Base-by-base conservation (phyloP, 345 rosid species). In the Acer yangbiense region DNA sequence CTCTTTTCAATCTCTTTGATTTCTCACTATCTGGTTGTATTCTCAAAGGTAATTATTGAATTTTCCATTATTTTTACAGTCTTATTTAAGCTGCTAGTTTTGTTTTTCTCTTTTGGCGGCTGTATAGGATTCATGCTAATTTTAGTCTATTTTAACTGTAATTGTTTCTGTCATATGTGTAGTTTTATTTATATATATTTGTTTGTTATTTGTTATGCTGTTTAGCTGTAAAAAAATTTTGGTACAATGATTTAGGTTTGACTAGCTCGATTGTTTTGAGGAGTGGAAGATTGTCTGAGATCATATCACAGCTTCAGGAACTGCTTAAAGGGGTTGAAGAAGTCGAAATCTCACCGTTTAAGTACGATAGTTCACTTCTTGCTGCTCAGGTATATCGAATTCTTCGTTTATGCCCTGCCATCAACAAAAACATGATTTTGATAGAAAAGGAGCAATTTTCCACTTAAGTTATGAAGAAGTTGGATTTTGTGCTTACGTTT, bases 271-370 rank as follows among this genome's bases (percentile, higher is more conserved):
- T 94, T 65, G 77, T 94, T 60, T 76, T 94, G 78, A 88, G 87
- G 83, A 91, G 91, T 76, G 97, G 93, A 77, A 84, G 84, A 68
- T 80, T 95, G 72, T 89, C 98, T 65, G 99, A 95, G 70, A 78
- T 95, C 27, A 86, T 93, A 75, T 83, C 85, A 8, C 96, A 93
- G 92, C 96, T 93, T 82, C 92, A 91, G 65, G 92, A 95, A 32
- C 81, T 95, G 77, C 93, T 95, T 44, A 83, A 88, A 74, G 94
- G 94, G 1, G 94, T 89, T 9, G 86, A 89, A 84, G 90, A 88
- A 69, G 86, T 82, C 54, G 87, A 88, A 75, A 81, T 87, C 76
- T 80, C 86, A 8, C 82, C 92, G 48, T 87, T 83, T 80, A 93
- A 86, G 81, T 90, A 85, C 25, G 93, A 95, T 39, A 82, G 81